Base-by-base conservation (phyloP, 352 stramenopile species). In the Albugo laibachii region DNA sequence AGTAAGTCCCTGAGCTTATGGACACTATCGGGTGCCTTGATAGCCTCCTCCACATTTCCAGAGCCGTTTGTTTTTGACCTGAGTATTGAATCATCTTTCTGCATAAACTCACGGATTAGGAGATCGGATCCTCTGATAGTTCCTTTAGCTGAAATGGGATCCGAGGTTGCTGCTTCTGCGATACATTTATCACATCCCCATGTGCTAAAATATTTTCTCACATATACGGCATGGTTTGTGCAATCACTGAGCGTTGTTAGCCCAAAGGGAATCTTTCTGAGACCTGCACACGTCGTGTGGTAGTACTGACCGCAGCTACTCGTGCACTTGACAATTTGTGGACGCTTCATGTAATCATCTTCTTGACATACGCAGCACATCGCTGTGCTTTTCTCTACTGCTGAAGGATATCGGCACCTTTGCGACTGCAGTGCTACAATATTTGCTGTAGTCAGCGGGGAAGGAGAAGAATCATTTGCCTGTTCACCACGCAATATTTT, bases 271-370 rank as follows among this genome's bases (percentile, higher is more conserved):
- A 89, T 84, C 43, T 81, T 80, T 41, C 72, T 74, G 12, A 86
- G 43, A 1, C 73, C 76, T 14, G 78, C 76, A 45, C 76, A 89
- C 6, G 57, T 79, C 12, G 76, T 86, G 52, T 89, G 76, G 37
- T 81, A 89, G 36, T 63, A 68, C 11, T 55, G 62, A 14, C 52
- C 51, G 16, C 76, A 89, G 10, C 44, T 34, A 0, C 66, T 71
- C 1, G 47, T 62, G 53, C 76, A 89, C 0, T 42, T 53, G 0
- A 89, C 69, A 40, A 89, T 54, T 49, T 89, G 76, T 4, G 76
- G 61, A 1, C 76, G 67, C 61, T 78, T 81, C 66, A 86, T 78
- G 53, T 82, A 86, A 59, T 89, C 76, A 27, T 89, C 76, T 41
- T 86, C 71, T 12, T 75, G 72, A 58, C 76, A 89, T 1, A 62